Evolutionary conservation across 139 green algal genomes (phyloP).

Genomic region (Deuterostichococcus epilithicus): DNA sequence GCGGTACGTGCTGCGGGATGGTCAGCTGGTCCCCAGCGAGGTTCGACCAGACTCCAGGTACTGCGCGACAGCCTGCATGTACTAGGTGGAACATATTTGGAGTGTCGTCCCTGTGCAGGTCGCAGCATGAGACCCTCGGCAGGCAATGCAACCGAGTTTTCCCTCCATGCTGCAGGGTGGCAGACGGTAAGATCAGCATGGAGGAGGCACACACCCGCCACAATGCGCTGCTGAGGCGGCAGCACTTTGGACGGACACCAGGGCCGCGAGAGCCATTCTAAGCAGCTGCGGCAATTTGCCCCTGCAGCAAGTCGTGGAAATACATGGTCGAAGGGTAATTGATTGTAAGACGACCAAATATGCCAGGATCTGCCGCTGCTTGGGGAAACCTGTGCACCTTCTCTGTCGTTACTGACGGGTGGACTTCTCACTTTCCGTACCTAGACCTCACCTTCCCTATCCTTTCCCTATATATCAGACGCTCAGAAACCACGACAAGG

Average conservation of each 20-base stretch:
- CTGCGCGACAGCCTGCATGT: not conserved
- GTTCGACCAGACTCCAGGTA: conserved; percentile 2
- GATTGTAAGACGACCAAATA: too few relatives aligned
- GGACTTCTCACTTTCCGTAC: too few relatives aligned
- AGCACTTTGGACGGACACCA: conserved; percentile 49
- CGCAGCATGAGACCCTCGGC: not conserved
- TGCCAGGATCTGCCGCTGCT: too few relatives aligned
- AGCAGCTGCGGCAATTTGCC: too few relatives aligned
- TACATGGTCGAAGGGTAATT: too few relatives aligned
- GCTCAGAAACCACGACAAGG: too few relatives aligned
- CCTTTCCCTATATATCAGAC: too few relatives aligned
- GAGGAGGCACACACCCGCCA: conserved; percentile 54
- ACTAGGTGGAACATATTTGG: not conserved
- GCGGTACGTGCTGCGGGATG: conserved; percentile 46
- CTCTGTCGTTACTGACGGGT: too few relatives aligned
- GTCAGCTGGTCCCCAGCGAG: conserved; percentile 45
- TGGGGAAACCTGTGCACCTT: too few relatives aligned
- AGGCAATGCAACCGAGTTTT: not conserved
- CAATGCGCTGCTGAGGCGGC: conserved; percentile 50
- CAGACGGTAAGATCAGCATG: conserved; percentile 54
- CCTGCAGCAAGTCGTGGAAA: too few relatives aligned
- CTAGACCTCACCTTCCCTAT: too few relatives aligned
- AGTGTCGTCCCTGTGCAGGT: not conserved
- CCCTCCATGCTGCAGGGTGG: conserved; percentile 30
- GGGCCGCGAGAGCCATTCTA: conserved; percentile 14